phyloP scores from a whole-genome alignment of 208 protist genomes.

The Trypanosoma avium region DNA sequence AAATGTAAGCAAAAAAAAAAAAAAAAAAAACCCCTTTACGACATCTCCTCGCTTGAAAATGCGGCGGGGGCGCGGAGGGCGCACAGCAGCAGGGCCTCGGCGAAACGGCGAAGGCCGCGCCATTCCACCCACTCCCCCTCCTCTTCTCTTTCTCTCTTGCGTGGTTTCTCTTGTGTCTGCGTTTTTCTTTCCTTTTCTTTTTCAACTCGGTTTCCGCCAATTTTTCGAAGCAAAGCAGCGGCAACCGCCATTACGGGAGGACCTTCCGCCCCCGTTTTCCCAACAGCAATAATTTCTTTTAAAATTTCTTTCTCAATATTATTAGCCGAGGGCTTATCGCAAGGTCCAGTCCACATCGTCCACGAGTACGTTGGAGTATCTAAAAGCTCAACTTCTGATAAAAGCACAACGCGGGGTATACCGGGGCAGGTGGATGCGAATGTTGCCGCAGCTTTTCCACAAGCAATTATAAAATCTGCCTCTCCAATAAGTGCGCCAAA shows the following conservation, averaged over 20 bases:
- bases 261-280: neutral
- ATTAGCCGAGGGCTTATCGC: neutral
- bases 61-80: constrained; percentile 3
- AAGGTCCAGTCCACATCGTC: neutral
- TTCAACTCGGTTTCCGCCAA: neutral
- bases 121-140: neutral
- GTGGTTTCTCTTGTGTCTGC: neutral
- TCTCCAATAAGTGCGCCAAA: constrained; percentile 52
- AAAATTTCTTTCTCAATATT: constrained; percentile 2
- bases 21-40: neutral
- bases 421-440: constrained; percentile 26
- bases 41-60: neutral
- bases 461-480: constrained; percentile 64
- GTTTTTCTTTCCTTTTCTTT: neutral
- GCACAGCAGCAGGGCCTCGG: neutral
- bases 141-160: too few relatives aligned
- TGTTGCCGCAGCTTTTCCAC: constrained; percentile 50
- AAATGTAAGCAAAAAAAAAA: too few relatives aligned
- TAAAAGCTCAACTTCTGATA: constrained; percentile 20
- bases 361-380: neutral
- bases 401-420: neutral
- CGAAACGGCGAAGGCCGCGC: constrained; percentile 6
- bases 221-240: neutral
- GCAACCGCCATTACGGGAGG: constrained; percentile 6
- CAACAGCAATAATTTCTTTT: neutral